Conservation (phyloP, 495 filamentous ascomycete species). For the Elaphomyces granulatus region DNA sequence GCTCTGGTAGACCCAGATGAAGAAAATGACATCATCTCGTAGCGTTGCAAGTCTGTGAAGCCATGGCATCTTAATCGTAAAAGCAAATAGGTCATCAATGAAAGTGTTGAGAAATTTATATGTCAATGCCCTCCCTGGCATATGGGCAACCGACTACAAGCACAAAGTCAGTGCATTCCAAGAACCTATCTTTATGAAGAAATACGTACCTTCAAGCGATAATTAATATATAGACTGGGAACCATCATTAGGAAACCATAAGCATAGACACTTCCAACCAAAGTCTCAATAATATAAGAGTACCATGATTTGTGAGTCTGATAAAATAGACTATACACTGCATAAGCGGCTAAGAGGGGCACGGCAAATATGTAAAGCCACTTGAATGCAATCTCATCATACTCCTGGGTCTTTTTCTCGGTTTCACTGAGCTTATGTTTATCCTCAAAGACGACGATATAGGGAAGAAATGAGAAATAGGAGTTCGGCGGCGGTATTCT, state of each 20-base stretch:
- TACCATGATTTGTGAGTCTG: slow-evolving; percentile 98
- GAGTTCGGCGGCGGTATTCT: slow-evolving; percentile 48
- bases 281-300: slow-evolving; percentile 75
- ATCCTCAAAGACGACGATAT: slow-evolving; percentile 80
- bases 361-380: slow-evolving; percentile 89
- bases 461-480: slow-evolving; percentile 62
- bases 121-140: slow-evolving; percentile 90
- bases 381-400: slow-evolving; percentile 93
- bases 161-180: slow-evolving; percentile 9
- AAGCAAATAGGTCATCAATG: slow-evolving; percentile 84
- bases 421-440: slow-evolving; percentile 92
- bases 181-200: no score
- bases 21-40: slow-evolving; percentile 94
- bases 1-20: slow-evolving; percentile 92
- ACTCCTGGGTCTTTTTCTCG: slow-evolving; percentile 95
- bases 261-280: slow-evolving; percentile 92
- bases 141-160: slow-evolving; percentile 73
- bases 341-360: slow-evolving; percentile 78
- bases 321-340: slow-evolving; percentile 77
- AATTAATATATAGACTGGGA: slow-evolving; percentile 95
- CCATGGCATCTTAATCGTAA: slow-evolving; percentile 98
- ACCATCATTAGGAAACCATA: slow-evolving; percentile 99
- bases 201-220: slow-evolving; percentile 64
- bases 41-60: slow-evolving; percentile 90
- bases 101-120: slow-evolving; percentile 88